These are phyloP conservation scores for Cylindrotheca closterium DNA, from an alignment of 108 stramenopile genomes.

Conservation along the genomic window DNA sequence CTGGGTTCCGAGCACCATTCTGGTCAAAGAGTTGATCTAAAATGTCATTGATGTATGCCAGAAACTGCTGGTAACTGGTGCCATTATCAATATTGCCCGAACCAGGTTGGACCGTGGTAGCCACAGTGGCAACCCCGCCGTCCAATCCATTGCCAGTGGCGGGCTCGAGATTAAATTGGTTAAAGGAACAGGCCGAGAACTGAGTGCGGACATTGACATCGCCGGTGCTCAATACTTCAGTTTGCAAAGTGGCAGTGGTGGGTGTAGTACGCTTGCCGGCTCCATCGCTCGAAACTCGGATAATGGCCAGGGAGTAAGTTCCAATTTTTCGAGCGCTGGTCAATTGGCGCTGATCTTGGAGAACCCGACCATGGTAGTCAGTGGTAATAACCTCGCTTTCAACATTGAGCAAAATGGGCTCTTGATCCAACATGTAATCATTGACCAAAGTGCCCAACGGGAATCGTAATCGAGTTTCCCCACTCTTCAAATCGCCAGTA, in stretches of 20 bases:
- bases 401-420: not conserved
- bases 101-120: not conserved
- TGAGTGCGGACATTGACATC: not conserved
- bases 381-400: not conserved
- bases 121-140: slow-evolving; percentile 1
- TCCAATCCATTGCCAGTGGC: not conserved
- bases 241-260: not conserved
- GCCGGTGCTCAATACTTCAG: not conserved
- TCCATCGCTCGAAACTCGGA: not conserved
- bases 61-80: not conserved
- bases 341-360: not conserved
- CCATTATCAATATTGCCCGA: not conserved
- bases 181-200: slow-evolving; percentile 1
- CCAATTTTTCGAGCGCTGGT: not conserved
- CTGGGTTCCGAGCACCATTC: not conserved
- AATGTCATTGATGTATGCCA: not conserved
- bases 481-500: not conserved
- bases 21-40: not conserved
- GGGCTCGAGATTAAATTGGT: slow-evolving; percentile 2
- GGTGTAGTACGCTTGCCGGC: not conserved
- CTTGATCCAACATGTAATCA: no score
- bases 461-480: not conserved
- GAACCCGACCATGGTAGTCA: not conserved
- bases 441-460: not conserved
- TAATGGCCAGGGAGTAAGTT: not conserved